Evolutionary conservation across 495 filamentous ascomycete species (phyloP).

Genomic region (Cairneyella variabilis): DNA sequence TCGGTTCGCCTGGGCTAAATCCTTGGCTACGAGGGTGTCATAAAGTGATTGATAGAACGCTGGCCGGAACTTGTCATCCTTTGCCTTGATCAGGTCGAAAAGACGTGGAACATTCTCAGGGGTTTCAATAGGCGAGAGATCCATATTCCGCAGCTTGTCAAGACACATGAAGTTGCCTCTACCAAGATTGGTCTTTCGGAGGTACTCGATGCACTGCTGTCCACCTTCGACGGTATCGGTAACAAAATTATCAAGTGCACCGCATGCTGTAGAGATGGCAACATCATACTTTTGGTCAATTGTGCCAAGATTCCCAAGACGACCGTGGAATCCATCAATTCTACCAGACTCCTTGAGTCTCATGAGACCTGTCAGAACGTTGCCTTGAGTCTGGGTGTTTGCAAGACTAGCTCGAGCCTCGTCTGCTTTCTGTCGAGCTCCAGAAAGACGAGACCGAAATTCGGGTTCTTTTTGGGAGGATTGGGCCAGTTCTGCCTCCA

Average conservation of each 20-base stretch:
- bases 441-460: slow-evolving; percentile 75
- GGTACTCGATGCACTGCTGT: slow-evolving; percentile 95
- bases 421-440: slow-evolving; percentile 86
- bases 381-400: slow-evolving; percentile 86
- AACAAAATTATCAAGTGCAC: slow-evolving; percentile 87
- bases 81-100: slow-evolving; percentile 88
- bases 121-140: slow-evolving; percentile 74
- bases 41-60: slow-evolving; percentile 93
- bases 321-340: slow-evolving; percentile 93
- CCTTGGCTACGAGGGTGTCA: slow-evolving; percentile 89
- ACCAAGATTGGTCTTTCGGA: slow-evolving; percentile 96
- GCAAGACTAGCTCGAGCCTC: slow-evolving; percentile 88
- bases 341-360: slow-evolving; percentile 92
- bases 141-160: slow-evolving; percentile 73
- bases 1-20: slow-evolving; percentile 88
- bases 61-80: slow-evolving; percentile 79
- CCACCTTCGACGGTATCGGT: slow-evolving; percentile 93
- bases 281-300: slow-evolving; percentile 95
- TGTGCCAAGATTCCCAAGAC: slow-evolving; percentile 90
- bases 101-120: slow-evolving; percentile 89
- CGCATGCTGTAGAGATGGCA: slow-evolving; percentile 94
- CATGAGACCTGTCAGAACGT: slow-evolving; percentile 87
- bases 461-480: slow-evolving; percentile 74
- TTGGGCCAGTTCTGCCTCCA: slow-evolving; percentile 67
- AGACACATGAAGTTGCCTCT: slow-evolving; percentile 95